Base-by-base conservation (phyloP, 2,329 filamentous ascomycete genomes). In the Amauroascus niger region DNA sequence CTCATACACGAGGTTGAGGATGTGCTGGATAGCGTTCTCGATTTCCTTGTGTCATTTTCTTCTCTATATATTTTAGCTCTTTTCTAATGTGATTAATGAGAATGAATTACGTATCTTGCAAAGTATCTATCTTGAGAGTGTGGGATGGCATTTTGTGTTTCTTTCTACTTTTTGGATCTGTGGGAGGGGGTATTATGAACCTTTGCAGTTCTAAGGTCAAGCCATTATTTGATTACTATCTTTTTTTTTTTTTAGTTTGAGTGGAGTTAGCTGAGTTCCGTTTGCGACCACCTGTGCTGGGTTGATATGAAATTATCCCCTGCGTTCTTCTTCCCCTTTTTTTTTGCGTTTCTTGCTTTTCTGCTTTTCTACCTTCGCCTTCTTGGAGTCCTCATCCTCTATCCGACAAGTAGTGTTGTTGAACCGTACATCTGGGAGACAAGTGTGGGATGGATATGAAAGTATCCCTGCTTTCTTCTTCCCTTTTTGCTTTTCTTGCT, bases 1-100 rank as follows among this genome's bases (percentile, higher is more conserved):
- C 41, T 28, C 87, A 57, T 41, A 13, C 54, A 18, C 30, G 46
- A 14, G 24, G 6, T 20, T 55, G 24, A n/a, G 3, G 32, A 18
- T 24, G 8, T 45, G 30, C 13, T 45, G 6, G 7, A 13, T 35
- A 6, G 14, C 13, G 8, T 35, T 40, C 18, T 20, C 5, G 35
- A 13, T 30, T 49, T 35, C 6, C n/a, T 49, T 20, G 4, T 49
- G 22, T 39, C 11, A 18, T 49, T 35, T 20, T 24, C 7, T 13
- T 6, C 26, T 49, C 16, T n/a, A 22, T n/a, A 14, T 49, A 14
- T 26, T 14, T n/a, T 5, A n/a, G n/a, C n/a, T 18, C 14, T n/a
- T 39, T 22, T 24, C 13, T 41, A 41, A 41, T 41, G 39, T 24
- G 8, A 41, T 22, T 3, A 24, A 41, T 7, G 18, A 6, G 11